phyloP scores from a whole-genome alignment of 2,329 filamentous ascomycete species.

The Aspergillus eucalypticola region DNA sequence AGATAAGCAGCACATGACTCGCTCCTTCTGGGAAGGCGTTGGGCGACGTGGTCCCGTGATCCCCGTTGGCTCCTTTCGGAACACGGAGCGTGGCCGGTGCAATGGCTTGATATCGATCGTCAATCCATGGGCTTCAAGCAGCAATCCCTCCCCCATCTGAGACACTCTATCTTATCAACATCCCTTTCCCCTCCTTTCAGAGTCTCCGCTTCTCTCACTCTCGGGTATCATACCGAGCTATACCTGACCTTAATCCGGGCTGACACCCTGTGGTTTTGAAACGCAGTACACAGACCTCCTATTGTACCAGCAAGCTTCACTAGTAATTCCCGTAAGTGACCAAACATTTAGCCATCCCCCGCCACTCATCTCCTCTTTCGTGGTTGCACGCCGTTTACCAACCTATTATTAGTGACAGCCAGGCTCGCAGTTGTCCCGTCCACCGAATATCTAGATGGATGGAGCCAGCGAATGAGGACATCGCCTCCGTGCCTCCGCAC shows the following conservation, averaged over 20 bases:
- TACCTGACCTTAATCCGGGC: neutral
- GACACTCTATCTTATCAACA: slow-evolving; percentile 5
- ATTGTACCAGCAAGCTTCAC: slow-evolving; percentile 11
- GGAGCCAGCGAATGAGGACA: slow-evolving; percentile 44
- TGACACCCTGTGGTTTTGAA: neutral
- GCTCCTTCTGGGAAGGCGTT: neutral
- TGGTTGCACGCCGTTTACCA: slow-evolving; percentile 18
- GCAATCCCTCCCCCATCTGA: neutral
- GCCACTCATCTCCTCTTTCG: slow-evolving; percentile 13
- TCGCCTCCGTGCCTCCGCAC: slow-evolving; percentile 32
- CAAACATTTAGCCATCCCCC: slow-evolving; percentile 12
- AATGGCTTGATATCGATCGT: neutral
- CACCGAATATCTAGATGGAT: slow-evolving; percentile 40
- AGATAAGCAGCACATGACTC: neutral
- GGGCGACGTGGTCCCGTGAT: neutral
- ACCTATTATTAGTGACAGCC: slow-evolving; percentile 18
- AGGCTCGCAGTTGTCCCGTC: slow-evolving; percentile 10
- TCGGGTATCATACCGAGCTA: neutral
- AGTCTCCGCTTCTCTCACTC: neutral
- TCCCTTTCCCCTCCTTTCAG: neutral
- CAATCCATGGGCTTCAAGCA: neutral
- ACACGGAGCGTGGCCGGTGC: neutral
- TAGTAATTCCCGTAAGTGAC: slow-evolving; percentile 7
- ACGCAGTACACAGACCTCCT: slow-evolving; percentile 6
- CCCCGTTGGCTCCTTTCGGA: neutral